Conservation (phyloP, 225 moss, liverwort and hornwort genomes). For the Physcomitrellopsis africana region DNA sequence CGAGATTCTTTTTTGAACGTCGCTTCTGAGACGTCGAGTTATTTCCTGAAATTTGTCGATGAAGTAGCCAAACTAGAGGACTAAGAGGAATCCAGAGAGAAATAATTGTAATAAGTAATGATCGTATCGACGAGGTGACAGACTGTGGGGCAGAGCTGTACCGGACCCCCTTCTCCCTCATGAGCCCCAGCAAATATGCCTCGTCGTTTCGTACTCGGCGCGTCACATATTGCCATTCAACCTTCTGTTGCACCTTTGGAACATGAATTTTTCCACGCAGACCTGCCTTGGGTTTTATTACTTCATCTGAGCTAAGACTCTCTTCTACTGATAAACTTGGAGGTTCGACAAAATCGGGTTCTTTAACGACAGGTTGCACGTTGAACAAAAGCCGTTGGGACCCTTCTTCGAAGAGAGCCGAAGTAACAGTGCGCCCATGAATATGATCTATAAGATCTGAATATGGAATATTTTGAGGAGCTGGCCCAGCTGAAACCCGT, state of each 20-base stretch:
- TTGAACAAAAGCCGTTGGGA: conserved; percentile 80
- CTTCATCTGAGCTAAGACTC: conserved; percentile 37
- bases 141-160: conserved; percentile 98
- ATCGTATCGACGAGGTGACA: conserved; percentile 61
- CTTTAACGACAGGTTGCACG: conserved; percentile 35
- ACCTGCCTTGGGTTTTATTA: conserved; percentile 31
- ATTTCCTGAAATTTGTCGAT: conserved; percentile 80
- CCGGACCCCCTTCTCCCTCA: conserved; percentile 84
- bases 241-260: conserved; percentile 30
- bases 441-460: conserved; percentile 80
- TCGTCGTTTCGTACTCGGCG: conserved; percentile 85
- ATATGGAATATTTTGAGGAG: conserved; percentile 69
- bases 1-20: conserved; percentile 57
- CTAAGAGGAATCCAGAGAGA: conserved; percentile 94
- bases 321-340: conserved; percentile 22
- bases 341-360: conserved; percentile 19
- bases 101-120: conserved; percentile 76
- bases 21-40: conserved; percentile 60
- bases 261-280: conserved; percentile 12
- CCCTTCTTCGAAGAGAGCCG: conserved; percentile 90
- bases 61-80: conserved; percentile 91
- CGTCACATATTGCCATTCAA: conserved; percentile 75
- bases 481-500: conserved; percentile 52
- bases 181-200: conserved; percentile 73
- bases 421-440: conserved; percentile 64